Base-by-base conservation (phyloP, 306 rosid genomes). In the Vachellia pachyceras region DNA sequence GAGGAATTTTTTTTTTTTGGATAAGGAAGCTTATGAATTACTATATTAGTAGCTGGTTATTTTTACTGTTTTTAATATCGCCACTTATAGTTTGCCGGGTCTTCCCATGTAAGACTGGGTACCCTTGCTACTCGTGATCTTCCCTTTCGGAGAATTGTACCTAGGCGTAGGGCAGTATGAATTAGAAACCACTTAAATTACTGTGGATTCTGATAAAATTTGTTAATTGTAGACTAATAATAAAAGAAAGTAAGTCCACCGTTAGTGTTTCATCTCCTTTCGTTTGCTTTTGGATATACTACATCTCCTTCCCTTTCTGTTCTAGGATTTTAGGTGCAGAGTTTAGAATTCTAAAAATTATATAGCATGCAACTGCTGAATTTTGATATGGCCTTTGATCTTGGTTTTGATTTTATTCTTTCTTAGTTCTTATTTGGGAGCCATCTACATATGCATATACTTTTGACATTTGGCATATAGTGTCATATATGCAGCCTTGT, bases 331-430 rank as follows among this genome's bases (percentile, higher is more conserved):
- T 46, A 18, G 39, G 4, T 20, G 54, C 54, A 35, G 79, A 63
- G 80, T 54, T 33, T 81, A 20, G 75, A 33, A 15, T 72, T 63
- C 72, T 7, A n/a, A 68, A 52, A 42, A 78, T 25, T 55, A 82
- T 36, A 7, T 64, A 40, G 69, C 49, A 64, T 33, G 29, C 61
- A 20, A 60, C 41, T 63, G 58, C n/a, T 63, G 29, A 77, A 72
- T 50, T 64, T 61, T 22, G 47, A 33, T 22, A 49, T 40, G 7
- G 54, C 33, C 18, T 72, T 49, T 73, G 64, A 22, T 78, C 44
- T 25, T 55, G 73, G 75, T 79, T 44, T 55, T 72, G 63, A 12
- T 71, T 72, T 29, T 74, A 23, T 46, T 36, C 40, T 3, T 35
- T 17, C 5, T n/a, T 52, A n/a, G 33, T 47, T 60, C 41, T 33